Conservation (phyloP, 129 eudicot genomes). For the Flaveria trinervia region DNA sequence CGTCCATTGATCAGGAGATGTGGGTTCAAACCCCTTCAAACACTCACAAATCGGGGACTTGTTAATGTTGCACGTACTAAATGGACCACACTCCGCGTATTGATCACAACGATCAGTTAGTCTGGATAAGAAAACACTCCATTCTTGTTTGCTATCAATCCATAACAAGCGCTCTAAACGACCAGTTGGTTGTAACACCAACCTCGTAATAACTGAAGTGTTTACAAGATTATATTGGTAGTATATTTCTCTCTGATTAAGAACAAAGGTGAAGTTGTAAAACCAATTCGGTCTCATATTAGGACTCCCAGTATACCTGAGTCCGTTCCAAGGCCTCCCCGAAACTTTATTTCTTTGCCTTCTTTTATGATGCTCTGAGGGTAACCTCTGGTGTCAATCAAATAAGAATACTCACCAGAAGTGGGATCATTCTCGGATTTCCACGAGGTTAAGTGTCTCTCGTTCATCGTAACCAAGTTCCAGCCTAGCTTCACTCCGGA, state of each 20-base stretch:
- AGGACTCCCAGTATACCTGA: not conserved
- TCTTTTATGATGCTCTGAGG: not conserved
- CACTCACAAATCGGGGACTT: conserved; percentile 40
- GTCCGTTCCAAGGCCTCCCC: conserved; percentile 11
- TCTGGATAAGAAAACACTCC: conserved; percentile 5
- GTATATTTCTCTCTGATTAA: not conserved
- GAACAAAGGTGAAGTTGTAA: not conserved
- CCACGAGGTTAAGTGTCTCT: conserved; percentile 14
- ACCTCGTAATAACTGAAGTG: not conserved
- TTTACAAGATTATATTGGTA: not conserved
- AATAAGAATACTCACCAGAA: not conserved
- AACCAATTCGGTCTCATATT: not conserved
- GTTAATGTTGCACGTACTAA: conserved; percentile 36
- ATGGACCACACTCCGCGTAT: conserved; percentile 42
- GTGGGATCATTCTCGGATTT: conserved; percentile 14
- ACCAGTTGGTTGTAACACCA: conserved; percentile 27
- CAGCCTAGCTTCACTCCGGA: conserved; percentile 1
- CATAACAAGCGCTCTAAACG: conserved; percentile 17
- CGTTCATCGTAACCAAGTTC: not conserved
- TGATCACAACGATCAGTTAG: conserved; percentile 31
- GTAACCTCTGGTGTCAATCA: not conserved
- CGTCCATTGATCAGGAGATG: conserved; percentile 35
- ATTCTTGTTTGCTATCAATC: conserved; percentile 15
- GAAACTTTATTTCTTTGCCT: not conserved
- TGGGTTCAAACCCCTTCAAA: conserved; percentile 46